These are phyloP conservation scores for Schizophyllum commune DNA, from an alignment of 1,284 basidiomycete species.

Conservation along the genomic window DNA sequence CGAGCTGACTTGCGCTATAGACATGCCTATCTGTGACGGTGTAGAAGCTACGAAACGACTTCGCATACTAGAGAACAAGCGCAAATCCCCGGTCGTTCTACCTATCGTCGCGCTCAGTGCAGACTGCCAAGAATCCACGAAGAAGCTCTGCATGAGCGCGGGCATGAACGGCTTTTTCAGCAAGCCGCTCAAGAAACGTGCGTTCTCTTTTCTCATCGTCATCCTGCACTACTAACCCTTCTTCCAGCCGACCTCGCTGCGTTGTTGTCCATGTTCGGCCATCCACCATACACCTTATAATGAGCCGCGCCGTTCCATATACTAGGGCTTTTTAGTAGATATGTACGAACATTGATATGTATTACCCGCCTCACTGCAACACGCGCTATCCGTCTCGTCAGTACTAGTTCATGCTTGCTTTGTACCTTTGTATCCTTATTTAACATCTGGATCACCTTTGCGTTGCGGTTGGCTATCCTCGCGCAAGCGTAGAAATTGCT, in stretches of 20 bases:
- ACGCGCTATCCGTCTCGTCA: too few relatives aligned
- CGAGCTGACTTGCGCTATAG: constrained; percentile 22
- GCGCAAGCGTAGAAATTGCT: too few relatives aligned
- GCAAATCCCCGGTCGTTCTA: constrained; percentile 37
- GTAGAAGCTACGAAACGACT: constrained; percentile 63
- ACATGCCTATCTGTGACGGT: constrained; percentile 71
- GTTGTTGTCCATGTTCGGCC: constrained; percentile 41
- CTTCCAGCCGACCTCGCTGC: constrained; percentile 35
- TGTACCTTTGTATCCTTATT: too few relatives aligned
- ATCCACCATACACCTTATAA: constrained; percentile 10
- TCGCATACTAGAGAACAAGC: constrained; percentile 48
- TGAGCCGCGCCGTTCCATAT: too few relatives aligned
- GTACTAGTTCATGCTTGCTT: too few relatives aligned
- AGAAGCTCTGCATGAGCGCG: constrained; percentile 61
- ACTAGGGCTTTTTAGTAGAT: too few relatives aligned
- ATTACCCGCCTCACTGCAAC: too few relatives aligned
- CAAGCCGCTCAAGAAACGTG: constrained; percentile 59
- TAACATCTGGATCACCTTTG: too few relatives aligned
- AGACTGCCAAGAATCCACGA: constrained; percentile 68
- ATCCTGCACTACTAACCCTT: neutral
- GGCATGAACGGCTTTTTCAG: constrained; percentile 69
- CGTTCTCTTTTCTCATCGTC: constrained; percentile 15
- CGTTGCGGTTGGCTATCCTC: too few relatives aligned
- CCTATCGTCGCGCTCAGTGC: constrained; percentile 66
- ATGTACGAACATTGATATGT: too few relatives aligned